A percentile compares a stretch with the other conserved stretches of the same genome.
Conservation (phyloP, 2,329 filamentous ascomycete genomes). For the Incumbomyces delicatus region DNA sequence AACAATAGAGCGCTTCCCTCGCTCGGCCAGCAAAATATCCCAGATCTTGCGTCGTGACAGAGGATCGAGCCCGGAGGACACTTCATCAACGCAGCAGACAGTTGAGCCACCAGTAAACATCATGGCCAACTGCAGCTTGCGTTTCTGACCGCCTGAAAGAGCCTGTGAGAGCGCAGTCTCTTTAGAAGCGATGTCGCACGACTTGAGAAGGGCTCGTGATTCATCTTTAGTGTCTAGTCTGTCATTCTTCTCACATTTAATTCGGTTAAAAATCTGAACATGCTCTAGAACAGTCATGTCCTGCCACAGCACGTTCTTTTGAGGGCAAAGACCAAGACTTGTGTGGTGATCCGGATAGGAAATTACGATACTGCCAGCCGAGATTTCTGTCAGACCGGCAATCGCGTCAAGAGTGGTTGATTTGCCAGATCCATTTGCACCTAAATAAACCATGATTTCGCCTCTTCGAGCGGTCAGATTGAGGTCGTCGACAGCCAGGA, state of each 20-base stretch:
- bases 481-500: conserved; percentile 69
- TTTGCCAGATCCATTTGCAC: conserved; percentile 85
- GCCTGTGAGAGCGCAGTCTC: conserved; percentile 62
- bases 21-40: conserved; percentile 82
- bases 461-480: conserved; percentile 63
- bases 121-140: conserved; percentile 86
- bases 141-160: conserved; percentile 81
- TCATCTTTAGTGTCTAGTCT: conserved; percentile 13
- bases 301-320: conserved; percentile 92
- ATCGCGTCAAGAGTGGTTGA: conserved; percentile 83
- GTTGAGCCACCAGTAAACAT: conserved; percentile 87
- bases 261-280: conserved; percentile 68
- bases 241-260: conserved; percentile 50
- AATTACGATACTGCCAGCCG: conserved; percentile 65
- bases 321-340: conserved; percentile 76
- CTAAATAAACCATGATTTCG: conserved; percentile 76
- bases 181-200: conserved; percentile 69
- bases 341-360: conserved; percentile 61
- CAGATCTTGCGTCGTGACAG: conserved; percentile 81
- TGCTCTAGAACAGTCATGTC: conserved; percentile 80
- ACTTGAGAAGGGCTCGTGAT: conserved; percentile 48
- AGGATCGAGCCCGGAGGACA: conserved; percentile 79
- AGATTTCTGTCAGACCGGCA: conserved; percentile 68
- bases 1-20: conserved; percentile 71
- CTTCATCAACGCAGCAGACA: conserved; percentile 86